These are phyloP conservation scores for Leptomonas pyrrhocoris DNA, from an alignment of 208 protist genomes.

Conservation along the genomic window DNA sequence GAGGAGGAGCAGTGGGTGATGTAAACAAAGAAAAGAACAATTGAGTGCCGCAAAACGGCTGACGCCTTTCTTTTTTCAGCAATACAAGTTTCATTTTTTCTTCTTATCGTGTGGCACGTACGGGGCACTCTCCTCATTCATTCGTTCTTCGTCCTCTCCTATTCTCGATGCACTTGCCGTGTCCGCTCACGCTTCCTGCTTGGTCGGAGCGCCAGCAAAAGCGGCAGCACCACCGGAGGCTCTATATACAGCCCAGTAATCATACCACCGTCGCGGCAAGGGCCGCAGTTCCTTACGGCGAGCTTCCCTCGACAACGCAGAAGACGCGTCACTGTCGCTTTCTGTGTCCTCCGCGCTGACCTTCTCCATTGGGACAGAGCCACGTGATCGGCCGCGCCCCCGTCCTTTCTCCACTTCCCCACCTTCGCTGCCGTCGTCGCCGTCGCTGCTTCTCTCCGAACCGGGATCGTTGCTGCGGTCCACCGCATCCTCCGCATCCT, in stretches of 20 bases:
- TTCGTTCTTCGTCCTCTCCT: too few relatives aligned
- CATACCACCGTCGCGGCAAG: slow-evolving; percentile 31
- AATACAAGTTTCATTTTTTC: not conserved
- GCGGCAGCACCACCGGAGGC: not conserved
- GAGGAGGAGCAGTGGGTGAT: too few relatives aligned
- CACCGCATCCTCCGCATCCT: not conserved
- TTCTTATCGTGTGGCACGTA: not conserved
- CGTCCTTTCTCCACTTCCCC: not conserved
- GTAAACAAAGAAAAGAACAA: too few relatives aligned
- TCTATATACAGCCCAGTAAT: slow-evolving; percentile 44
- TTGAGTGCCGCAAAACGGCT: too few relatives aligned
- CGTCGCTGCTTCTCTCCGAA: not conserved
- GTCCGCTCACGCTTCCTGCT: not conserved
- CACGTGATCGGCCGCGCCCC: too few relatives aligned
- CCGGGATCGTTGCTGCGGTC: not conserved
- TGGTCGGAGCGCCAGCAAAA: not conserved
- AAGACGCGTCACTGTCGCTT: slow-evolving; percentile 2
- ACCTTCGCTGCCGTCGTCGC: not conserved
- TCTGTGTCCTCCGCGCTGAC: not conserved
- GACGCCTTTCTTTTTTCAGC: too few relatives aligned
- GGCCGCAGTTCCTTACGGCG: slow-evolving; percentile 4
- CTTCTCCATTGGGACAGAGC: too few relatives aligned
- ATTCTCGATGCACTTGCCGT: too few relatives aligned
- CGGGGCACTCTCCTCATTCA: not conserved
- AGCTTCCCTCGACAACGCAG: slow-evolving; percentile 8